Percentiles rank a stretch among this genome's conserved stretches.
These are phyloP conservation scores for Pseudonectria foliicola DNA, from an alignment of 2,329 filamentous ascomycete species.

Conservation along the genomic window DNA sequence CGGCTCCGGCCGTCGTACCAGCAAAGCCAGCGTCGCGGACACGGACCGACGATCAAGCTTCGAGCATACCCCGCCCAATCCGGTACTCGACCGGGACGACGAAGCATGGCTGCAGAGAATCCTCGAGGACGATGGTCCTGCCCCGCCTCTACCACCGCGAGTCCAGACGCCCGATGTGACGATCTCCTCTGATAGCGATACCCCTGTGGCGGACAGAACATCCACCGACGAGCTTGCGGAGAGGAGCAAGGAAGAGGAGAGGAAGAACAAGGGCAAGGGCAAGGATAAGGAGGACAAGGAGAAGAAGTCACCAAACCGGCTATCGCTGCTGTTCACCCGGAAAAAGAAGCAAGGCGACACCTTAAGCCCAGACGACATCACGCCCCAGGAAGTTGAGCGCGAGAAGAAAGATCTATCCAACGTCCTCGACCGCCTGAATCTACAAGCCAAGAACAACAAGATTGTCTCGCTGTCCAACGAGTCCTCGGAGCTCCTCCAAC, in stretches of 20 bases:
- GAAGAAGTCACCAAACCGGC: slow-evolving; percentile 28
- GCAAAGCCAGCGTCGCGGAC: slow-evolving; percentile 3
- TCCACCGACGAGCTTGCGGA: slow-evolving; percentile 17
- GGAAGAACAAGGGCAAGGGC: slow-evolving; percentile 27
- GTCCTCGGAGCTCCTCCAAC: slow-evolving; percentile 70
- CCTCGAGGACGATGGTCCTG: slow-evolving; percentile 36
- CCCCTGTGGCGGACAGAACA: slow-evolving; percentile 4
- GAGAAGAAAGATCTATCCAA: slow-evolving; percentile 67
- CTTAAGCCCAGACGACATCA: slow-evolving; percentile 29
- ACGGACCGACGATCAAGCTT: slow-evolving; percentile 22
- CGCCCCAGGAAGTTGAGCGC: slow-evolving; percentile 34
- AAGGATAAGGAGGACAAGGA: slow-evolving; percentile 23
- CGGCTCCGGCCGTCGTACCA: no score
- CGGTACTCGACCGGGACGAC: slow-evolving; percentile 49
- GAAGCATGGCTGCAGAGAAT: slow-evolving; percentile 52
- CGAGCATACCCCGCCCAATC: slow-evolving; percentile 22
- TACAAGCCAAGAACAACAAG: slow-evolving; percentile 76
- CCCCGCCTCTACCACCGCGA: slow-evolving; percentile 50
- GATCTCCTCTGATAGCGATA: slow-evolving; percentile 17
- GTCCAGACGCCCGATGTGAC: slow-evolving; percentile 44
- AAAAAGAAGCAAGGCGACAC: slow-evolving; percentile 34
- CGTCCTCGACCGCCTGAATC: slow-evolving; percentile 77
- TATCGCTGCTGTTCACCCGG: slow-evolving; percentile 30
- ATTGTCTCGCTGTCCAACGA: slow-evolving; percentile 80
- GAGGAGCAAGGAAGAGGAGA: slow-evolving; percentile 21